phyloP scores from a whole-genome alignment of 805 yeast species.

The Yarrowia sp. region DNA sequence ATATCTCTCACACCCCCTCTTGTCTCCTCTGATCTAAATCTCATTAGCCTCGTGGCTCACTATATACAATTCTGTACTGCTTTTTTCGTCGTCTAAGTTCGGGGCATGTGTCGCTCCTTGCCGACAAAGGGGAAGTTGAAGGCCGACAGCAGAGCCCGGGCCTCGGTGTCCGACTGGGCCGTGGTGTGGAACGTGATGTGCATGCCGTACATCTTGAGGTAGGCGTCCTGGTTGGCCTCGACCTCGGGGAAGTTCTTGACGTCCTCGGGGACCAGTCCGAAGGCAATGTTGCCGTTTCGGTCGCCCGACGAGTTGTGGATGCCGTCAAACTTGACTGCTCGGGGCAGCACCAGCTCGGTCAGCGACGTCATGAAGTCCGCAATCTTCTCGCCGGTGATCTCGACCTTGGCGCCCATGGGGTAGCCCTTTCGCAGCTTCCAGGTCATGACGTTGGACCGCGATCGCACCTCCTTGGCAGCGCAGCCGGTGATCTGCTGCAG shows the following conservation, averaged over 20 bases:
- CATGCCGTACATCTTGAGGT: slow-evolving; percentile 87
- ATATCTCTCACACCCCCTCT: too few species aligned
- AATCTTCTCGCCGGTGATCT: slow-evolving; percentile 79
- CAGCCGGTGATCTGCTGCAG: slow-evolving; percentile 94
- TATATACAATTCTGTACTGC: slow-evolving; percentile 25
- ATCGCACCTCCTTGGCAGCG: slow-evolving; percentile 74
- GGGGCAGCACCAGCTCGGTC: slow-evolving; percentile 90
- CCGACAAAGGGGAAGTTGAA: slow-evolving; percentile 81
- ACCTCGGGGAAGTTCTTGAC: slow-evolving; percentile 90
- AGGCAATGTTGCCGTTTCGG: slow-evolving; percentile 79
- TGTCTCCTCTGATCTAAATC: too few species aligned
- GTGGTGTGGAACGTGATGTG: slow-evolving; percentile 84
- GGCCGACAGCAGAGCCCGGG: slow-evolving; percentile 81
- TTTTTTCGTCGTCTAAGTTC: slow-evolving; percentile 41
- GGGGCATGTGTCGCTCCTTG: slow-evolving; percentile 52
- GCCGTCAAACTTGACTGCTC: slow-evolving; percentile 87
- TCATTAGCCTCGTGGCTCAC: slow-evolving; percentile 9
- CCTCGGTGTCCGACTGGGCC: slow-evolving; percentile 89
- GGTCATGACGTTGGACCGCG: slow-evolving; percentile 78
- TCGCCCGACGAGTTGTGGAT: slow-evolving; percentile 81
- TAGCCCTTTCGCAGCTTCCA: slow-evolving; percentile 90
- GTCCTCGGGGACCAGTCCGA: slow-evolving; percentile 81
- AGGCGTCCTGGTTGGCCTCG: slow-evolving; percentile 85
- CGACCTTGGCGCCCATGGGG: slow-evolving; percentile 89
- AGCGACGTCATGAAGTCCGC: slow-evolving; percentile 84